These are phyloP conservation scores for Rhododendron molle DNA, from an alignment of 148 eudicot genomes.

Conservation along the genomic window DNA sequence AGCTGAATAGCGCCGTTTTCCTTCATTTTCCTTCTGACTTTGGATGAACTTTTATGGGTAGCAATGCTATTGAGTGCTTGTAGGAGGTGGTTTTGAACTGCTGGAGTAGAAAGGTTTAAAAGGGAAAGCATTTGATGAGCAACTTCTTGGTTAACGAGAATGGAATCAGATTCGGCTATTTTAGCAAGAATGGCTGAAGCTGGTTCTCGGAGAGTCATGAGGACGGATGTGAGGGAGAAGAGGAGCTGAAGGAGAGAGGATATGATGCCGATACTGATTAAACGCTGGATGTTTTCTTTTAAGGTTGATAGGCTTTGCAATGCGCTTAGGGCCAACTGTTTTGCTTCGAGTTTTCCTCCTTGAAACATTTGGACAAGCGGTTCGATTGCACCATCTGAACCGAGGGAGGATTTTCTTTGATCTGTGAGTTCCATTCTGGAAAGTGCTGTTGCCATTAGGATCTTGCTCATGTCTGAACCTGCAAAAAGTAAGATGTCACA, in stretches of 20 bases:
- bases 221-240: constrained; percentile 85
- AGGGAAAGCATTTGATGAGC: constrained; percentile 81
- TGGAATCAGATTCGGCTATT: constrained; percentile 54
- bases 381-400: constrained; percentile 68
- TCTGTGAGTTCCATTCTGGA: constrained; percentile 76
- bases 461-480: constrained; percentile 94
- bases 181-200: constrained; percentile 69
- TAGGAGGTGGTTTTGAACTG: constrained; percentile 51
- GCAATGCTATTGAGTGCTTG: constrained; percentile 62
- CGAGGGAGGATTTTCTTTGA: constrained; percentile 56
- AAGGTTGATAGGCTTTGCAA: constrained; percentile 52
- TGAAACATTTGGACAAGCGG: constrained; percentile 78
- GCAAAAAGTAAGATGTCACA: constrained; percentile 5
- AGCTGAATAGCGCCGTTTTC: constrained; percentile 60
- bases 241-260: constrained; percentile 75
- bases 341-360: constrained; percentile 81
- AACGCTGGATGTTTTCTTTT: constrained; percentile 43
- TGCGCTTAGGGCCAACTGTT: constrained; percentile 65
- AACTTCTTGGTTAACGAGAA: constrained; percentile 53
- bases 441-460: constrained; percentile 79
- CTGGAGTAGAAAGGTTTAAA: constrained; percentile 58
- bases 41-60: constrained; percentile 41
- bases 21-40: constrained; percentile 51
- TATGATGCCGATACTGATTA: constrained; percentile 58
- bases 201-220: constrained; percentile 84